These are phyloP conservation scores for Solanum acaule DNA, from an alignment of 257 asterid genomes.

Conservation along the genomic window DNA sequence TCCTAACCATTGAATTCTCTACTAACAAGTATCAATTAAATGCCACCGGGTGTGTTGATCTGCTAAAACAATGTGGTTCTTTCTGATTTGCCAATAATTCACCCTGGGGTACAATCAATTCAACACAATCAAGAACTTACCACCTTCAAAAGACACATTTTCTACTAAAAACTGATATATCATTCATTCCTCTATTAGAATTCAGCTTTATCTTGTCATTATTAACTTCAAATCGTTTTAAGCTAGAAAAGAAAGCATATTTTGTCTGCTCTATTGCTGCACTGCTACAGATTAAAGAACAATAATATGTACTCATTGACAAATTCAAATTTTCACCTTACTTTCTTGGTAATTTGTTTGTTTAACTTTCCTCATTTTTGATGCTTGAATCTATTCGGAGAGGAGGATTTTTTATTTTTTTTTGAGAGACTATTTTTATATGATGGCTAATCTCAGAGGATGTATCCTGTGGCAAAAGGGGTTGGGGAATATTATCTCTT, in stretches of 20 bases:
- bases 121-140: background rate
- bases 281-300: background rate
- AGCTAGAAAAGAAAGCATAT: background rate
- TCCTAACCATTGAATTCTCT: background rate
- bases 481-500: background rate
- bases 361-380: background rate
- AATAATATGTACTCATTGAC: background rate
- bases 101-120: background rate
- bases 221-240: background rate
- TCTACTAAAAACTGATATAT: background rate
- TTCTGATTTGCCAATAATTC: background rate
- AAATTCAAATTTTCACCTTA: background rate
- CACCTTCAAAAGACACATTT: background rate
- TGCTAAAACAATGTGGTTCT: background rate
- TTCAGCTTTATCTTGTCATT: background rate
- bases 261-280: background rate
- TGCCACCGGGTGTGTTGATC: background rate
- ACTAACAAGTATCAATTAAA: background rate
- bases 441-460: background rate
- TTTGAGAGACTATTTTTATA: background rate
- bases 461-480: background rate
- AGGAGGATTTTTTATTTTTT: background rate
- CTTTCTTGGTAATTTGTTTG: background rate
- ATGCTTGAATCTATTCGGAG: background rate
- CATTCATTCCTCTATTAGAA: background rate